Conservation (phyloP, 352 stramenopile genomes). For the Elongisporangium prolatum region DNA sequence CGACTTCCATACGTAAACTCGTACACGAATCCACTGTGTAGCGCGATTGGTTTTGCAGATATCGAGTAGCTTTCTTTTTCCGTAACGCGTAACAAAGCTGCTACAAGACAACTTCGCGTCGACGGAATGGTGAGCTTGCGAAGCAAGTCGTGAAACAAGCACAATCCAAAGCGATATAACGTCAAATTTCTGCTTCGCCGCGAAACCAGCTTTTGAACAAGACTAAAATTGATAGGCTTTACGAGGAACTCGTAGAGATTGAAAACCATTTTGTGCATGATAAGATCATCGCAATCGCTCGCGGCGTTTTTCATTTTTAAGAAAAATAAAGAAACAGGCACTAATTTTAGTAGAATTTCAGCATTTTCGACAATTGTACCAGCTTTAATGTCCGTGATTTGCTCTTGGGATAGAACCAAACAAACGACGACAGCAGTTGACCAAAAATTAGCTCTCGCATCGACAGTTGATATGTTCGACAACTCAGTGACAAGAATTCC, state of each 20-base stretch:
- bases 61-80: background rate
- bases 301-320: background rate
- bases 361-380: slow-evolving; percentile 1
- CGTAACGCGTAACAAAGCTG: slow-evolving; percentile 15
- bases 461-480: background rate
- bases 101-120: slow-evolving; percentile 30
- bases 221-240: slow-evolving; percentile 1
- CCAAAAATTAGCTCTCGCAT: background rate
- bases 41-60: background rate
- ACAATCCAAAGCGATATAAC: slow-evolving; percentile 27
- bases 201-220: slow-evolving; percentile 5
- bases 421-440: background rate
- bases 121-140: slow-evolving; percentile 46
- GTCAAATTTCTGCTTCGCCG: slow-evolving; percentile 10
- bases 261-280: background rate
- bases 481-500: background rate
- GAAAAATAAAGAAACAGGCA: background rate
- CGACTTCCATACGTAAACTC: background rate
- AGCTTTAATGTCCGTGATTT: background rate
- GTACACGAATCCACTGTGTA: background rate
- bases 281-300: background rate
- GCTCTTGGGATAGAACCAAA: background rate
- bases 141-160: slow-evolving; percentile 46
- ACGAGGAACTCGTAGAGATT: slow-evolving; percentile 19
- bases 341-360: slow-evolving; percentile 5